phyloP scores from a whole-genome alignment of 2,329 filamentous ascomycete genomes.

The Ophiostoma montium region DNA sequence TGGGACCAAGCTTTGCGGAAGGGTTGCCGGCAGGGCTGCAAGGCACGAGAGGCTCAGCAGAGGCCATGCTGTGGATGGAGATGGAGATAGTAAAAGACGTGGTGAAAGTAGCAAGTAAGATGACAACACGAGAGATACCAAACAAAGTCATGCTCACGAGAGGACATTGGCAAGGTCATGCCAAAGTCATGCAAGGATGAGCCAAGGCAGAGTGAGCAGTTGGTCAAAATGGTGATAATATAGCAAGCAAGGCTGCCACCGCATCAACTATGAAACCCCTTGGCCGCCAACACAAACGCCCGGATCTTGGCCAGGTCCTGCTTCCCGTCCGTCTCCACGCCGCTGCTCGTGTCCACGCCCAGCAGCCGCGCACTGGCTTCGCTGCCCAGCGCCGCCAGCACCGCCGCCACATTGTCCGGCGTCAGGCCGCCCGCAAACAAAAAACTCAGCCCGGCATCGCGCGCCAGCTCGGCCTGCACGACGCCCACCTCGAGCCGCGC shows the following conservation, averaged over 20 bases:
- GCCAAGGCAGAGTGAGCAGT: too few species aligned
- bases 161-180: too few species aligned
- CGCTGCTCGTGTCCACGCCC: constrained; percentile 87
- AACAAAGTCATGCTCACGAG: too few species aligned
- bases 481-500: constrained; percentile 57
- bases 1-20: too few species aligned
- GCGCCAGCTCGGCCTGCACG: constrained; percentile 51
- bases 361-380: constrained; percentile 34
- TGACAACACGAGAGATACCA: too few species aligned
- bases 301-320: constrained; percentile 73
- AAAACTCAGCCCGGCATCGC: constrained; percentile 57
- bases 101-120: too few species aligned
- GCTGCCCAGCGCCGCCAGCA: constrained; percentile 48
- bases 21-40: not conserved
- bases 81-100: not conserved
- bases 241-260: not conserved
- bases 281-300: constrained; percentile 64
- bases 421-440: constrained; percentile 77
- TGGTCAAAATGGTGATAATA: too few species aligned
- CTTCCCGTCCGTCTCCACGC: constrained; percentile 70
- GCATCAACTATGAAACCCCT: constrained; percentile 29
- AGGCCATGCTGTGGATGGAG: not conserved
- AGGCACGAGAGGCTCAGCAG: not conserved
- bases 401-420: constrained; percentile 59
- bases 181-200: too few species aligned